Evolutionary conservation across 352 stramenopile species (phyloP), one percentile per base, ranked within the genome.

Genomic region (Pythium chondricola): DNA sequence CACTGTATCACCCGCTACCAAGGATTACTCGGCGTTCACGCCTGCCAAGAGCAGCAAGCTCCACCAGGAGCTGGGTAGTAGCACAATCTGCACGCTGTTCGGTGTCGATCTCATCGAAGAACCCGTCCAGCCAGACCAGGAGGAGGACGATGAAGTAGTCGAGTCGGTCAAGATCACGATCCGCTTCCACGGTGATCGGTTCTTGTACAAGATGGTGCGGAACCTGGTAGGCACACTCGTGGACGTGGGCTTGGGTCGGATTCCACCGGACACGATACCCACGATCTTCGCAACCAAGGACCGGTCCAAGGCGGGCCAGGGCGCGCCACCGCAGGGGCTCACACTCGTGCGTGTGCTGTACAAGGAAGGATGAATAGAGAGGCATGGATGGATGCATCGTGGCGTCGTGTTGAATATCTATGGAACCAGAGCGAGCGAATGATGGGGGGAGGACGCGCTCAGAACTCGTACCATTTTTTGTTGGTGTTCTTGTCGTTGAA

Each of bases 391-490:
- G n/a, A 30, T 27, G 11, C 40, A 32, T 30, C 22, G 6, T 27
- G 21, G 29, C 31, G 16, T 18, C 2, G 29, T 20, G 16, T 5
- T 27, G 4, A 27, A 40, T 17, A 48, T 27, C 8, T 20, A 49
- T 38, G 36, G 26, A 20, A 3, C 5, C 13, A 22, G 9, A 43
- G n/a, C 38, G 17, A 43, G 26, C 38, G 20, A 45, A 25, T n/a
- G n/a, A n/a, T n/a, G n/a, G n/a, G n/a, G n/a, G n/a, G n/a, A n/a
- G n/a, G n/a, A n/a, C n/a, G n/a, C n/a, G n/a, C n/a, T 39, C 39
- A 88, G n/a, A 88, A 83, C 48, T 91, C 74, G 64, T 88, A 91
- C 74, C 80, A 91, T 46, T 90, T 93, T 45, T 93, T 90, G 53
- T 79, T 88, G 14, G 73, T 66, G 38, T 88, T 86, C 49, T 88